Base-by-base conservation (phyloP, 2,329 filamentous ascomycete genomes). In the Ceratocystis variospora region DNA sequence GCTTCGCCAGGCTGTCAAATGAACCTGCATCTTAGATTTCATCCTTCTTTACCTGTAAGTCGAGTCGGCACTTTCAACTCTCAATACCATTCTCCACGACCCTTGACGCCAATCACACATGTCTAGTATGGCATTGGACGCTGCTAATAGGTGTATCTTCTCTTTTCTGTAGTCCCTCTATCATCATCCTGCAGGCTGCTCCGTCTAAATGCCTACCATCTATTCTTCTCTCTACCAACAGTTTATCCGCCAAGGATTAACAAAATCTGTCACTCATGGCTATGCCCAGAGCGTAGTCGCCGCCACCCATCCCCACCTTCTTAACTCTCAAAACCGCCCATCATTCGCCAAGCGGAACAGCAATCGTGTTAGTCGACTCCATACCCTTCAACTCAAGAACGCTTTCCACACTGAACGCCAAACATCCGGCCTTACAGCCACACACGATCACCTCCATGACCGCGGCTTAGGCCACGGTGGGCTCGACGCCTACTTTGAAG, bases 211-310 rank as follows among this genome's bases (percentile, higher is more conserved):
- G 93, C 85, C 84, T 78, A 80, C 82, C 76, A 84, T 86, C 74
- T 86, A 86, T 77, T 86, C 83, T 70, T 83, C 82, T 74, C 79
- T 87, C 71, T 86, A 85, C 78, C 81, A 84, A 79, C 87, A 83
- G 81, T 89, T 97, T 82, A 90, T 96, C 85, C 93, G 94, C 82
- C 89, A 93, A 83, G 92, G 90, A 87, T 88, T 96, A 79, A 74
- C 76, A 73, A 97, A 97, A 81, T 91, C 92, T 74, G 88, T 97
- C 77, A 93, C 90, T 76, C 90, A 97, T 84, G 93, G 93, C 79
- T 97, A 96, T 83, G 92, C 92, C 72, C 93, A 97, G 77, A 96
- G 92, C 70, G 88, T 97, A 78, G 91, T 99, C 79, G 94, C 94
- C 74, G 93, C 91, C 73, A 90, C 90, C 70, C 91, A 96, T 70